These are phyloP conservation scores for Neofusicoccum sp. DNA, from an alignment of 2,329 filamentous ascomycete species.

Conservation along the genomic window DNA sequence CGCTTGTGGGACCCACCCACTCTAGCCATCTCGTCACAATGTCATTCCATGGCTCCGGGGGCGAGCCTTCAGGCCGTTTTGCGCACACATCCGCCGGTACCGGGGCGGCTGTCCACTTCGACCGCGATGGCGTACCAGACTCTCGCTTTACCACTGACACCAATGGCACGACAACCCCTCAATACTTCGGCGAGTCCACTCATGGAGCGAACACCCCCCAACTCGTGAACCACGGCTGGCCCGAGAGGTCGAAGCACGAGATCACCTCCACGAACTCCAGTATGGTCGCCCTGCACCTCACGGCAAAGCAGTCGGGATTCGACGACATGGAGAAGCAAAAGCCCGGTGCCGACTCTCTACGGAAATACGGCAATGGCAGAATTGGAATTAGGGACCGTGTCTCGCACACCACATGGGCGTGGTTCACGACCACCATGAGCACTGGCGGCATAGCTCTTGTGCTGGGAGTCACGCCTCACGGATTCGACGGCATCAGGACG, in stretches of 20 bases:
- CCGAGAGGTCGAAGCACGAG: neutral
- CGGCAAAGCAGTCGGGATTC: neutral
- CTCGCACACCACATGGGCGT: constrained; percentile 48
- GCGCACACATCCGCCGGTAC: neutral
- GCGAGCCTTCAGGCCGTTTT: neutral
- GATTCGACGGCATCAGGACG: constrained; percentile 49
- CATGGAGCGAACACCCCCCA: constrained; percentile 6
- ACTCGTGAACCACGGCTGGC: neutral
- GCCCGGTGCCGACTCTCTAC: neutral
- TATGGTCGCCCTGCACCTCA: neutral
- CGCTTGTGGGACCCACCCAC: neutral
- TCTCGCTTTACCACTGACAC: neutral
- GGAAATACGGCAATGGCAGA: neutral
- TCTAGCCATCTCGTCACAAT: neutral
- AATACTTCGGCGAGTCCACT: neutral
- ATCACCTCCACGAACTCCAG: constrained; percentile 1
- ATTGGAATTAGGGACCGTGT: constrained; percentile 25
- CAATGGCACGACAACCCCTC: neutral
- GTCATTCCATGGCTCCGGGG: neutral
- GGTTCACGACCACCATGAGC: constrained; percentile 49
- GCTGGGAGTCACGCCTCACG: constrained; percentile 43
- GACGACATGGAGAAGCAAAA: neutral
- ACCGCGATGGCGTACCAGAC: neutral
- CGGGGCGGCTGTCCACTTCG: neutral
- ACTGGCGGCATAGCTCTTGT: constrained; percentile 48